Evolutionary conservation across 148 eudicot genomes (phyloP).

Genomic region (Limonium bicolor): DNA sequence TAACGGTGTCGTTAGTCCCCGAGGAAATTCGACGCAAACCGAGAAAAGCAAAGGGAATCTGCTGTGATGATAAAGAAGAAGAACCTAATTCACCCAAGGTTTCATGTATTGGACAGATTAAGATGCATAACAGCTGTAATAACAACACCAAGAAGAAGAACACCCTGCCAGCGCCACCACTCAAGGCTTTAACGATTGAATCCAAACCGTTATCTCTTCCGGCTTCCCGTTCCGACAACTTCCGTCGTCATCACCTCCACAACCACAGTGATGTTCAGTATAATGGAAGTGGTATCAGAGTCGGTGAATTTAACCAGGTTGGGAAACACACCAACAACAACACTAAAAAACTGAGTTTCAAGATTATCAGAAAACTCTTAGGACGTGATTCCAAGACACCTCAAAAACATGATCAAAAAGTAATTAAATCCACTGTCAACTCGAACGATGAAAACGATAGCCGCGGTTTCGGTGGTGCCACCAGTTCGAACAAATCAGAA

Average conservation of each 20-base stretch:
- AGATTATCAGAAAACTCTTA: conserved; percentile 1
- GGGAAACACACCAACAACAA: neutral
- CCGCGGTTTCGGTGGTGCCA: too few relatives aligned
- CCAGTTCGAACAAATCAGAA: too few relatives aligned
- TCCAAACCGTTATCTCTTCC: neutral
- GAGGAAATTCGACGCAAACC: conserved; percentile 41
- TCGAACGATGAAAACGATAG: too few relatives aligned
- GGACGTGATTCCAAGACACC: too few relatives aligned
- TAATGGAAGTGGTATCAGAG: neutral
- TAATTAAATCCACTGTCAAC: too few relatives aligned
- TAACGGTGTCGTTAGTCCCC: conserved; percentile 31
- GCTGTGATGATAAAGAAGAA: conserved; percentile 6
- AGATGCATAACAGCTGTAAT: conserved; percentile 31
- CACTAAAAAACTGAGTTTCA: neutral
- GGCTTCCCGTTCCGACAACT: neutral
- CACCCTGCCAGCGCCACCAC: neutral
- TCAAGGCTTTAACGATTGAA: neutral
- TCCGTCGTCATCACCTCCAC: neutral
- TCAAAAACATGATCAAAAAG: too few relatives aligned
- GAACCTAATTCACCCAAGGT: conserved; percentile 87
- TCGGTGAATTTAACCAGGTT: neutral
- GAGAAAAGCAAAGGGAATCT: conserved; percentile 2
- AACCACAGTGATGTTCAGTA: neutral
- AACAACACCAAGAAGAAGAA: conserved; percentile 10
- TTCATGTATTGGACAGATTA: conserved; percentile 90